Base-by-base conservation (phyloP, 371 early-diverging fungal species). In the Mortierella sp. region DNA sequence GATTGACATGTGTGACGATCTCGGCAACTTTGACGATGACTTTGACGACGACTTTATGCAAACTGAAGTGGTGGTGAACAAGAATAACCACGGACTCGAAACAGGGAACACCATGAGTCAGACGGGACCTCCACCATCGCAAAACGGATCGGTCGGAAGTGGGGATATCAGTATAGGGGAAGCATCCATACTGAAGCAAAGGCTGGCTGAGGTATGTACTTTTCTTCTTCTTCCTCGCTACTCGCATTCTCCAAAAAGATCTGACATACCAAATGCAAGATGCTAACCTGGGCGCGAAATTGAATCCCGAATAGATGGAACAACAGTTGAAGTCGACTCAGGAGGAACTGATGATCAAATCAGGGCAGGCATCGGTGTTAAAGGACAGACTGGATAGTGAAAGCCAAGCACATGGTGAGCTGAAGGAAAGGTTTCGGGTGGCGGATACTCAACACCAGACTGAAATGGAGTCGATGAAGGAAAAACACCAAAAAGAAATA, bases 271-370 rank as follows among this genome's bases (percentile, higher is more conserved):
- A n/a, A n/a, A n/a, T n/a, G n/a, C n/a, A n/a, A n/a, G n/a, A n/a
- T n/a, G n/a, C n/a, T n/a, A n/a, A n/a, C n/a, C n/a, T n/a, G n/a
- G n/a, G n/a, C n/a, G n/a, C n/a, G n/a, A n/a, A n/a, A n/a, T n/a
- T n/a, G n/a, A n/a, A n/a, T n/a, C n/a, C n/a, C n/a, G n/a, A 10
- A 34, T 63, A 73, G 73, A 28, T 67, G 47, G 60, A 73, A 22
- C 22, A 40, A 2, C 17, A 49, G 12, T 41, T 73, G 29, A 59
- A 40, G 19, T 27, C 27, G 22, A 63, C 41, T 31, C 59, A 73
- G 3, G 67, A 54, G 17, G 49, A 50, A 27, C 46, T 73, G 27
- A 16, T 43, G 34, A 43, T 59, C 2, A 67, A 73, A 19, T 44
- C 73, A 1, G 73, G 73, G 9, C 63, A 63, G 47, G 51, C 62